Percentiles rank a stretch among this genome's conserved stretches.
phyloP scores from a whole-genome alignment of 176 grass and related monocot species.

The Ensete ventricosum region DNA sequence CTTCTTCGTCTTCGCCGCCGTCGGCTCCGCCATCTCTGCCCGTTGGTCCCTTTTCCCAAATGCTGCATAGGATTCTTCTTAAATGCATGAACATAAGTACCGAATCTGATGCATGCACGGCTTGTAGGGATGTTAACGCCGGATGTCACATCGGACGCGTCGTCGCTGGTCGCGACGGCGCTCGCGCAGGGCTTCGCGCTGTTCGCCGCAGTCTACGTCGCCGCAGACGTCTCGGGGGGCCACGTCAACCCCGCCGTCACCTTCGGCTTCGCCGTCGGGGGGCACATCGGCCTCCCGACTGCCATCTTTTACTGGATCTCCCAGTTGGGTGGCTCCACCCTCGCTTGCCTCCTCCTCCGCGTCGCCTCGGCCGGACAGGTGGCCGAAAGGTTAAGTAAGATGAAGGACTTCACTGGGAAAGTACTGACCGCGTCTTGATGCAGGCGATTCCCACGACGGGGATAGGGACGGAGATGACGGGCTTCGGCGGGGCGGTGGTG shows the following conservation, averaged over 20 bases:
- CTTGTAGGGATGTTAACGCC: slow-evolving; percentile 56
- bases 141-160: slow-evolving; percentile 33
- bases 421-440: not conserved
- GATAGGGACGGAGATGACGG: slow-evolving; percentile 66
- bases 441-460: slow-evolving; percentile 68
- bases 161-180: slow-evolving; percentile 50
- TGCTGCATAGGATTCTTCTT: no score
- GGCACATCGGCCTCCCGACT: slow-evolving; percentile 37
- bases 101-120: not conserved
- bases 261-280: slow-evolving; percentile 58
- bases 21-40: slow-evolving; percentile 57
- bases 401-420: not conserved
- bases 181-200: slow-evolving; percentile 57
- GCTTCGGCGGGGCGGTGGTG: slow-evolving; percentile 61
- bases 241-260: slow-evolving; percentile 88
- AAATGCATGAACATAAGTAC: no score
- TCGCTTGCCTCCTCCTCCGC: slow-evolving; percentile 68
- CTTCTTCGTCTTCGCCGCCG: slow-evolving; percentile 63
- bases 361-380: slow-evolving; percentile 60
- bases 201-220: slow-evolving; percentile 50
- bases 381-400: not conserved
- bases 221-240: slow-evolving; percentile 63
- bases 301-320: slow-evolving; percentile 71
- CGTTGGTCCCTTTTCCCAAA: slow-evolving; percentile 15
- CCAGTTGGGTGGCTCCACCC: slow-evolving; percentile 53